Evolutionary conservation across 1,284 basidiomycete genomes (phyloP).

Genomic region (Gastroboletus turbinatus): DNA sequence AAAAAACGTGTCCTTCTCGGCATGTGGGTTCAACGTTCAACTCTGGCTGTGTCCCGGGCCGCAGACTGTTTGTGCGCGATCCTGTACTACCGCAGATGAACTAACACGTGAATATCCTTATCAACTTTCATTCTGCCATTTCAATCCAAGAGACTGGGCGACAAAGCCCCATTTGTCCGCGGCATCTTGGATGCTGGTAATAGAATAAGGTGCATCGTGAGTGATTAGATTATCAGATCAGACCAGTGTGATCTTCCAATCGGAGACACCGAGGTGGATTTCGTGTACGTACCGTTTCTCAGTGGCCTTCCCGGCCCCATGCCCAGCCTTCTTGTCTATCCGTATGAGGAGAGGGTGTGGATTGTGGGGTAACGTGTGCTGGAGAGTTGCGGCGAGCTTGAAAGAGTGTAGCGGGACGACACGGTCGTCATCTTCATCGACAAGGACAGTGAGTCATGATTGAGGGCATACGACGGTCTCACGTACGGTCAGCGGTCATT

Average conservation of each 20-base stretch:
- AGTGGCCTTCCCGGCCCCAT: slow-evolving; percentile 79
- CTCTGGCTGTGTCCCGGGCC: not conserved
- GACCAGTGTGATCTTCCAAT: not conserved
- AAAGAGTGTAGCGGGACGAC: slow-evolving; percentile 82
- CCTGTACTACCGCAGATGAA: not conserved
- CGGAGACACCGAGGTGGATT: not conserved
- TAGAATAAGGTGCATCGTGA: not conserved
- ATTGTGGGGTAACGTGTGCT: slow-evolving; percentile 62
- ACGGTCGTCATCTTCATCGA: slow-evolving; percentile 69
- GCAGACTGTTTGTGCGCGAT: not conserved
- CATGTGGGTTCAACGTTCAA: not conserved
- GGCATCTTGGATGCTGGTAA: slow-evolving; percentile 64
- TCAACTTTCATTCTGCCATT: slow-evolving; percentile 34
- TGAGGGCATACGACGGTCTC: not conserved
- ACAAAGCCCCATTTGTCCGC: slow-evolving; percentile 79
- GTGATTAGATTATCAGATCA: slow-evolving; percentile 10
- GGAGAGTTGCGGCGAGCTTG: slow-evolving; percentile 75
- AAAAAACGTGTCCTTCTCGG: slow-evolving; percentile 1
- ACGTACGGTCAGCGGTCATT: slow-evolving; percentile 76
- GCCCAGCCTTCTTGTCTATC: slow-evolving; percentile 78
- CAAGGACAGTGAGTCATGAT: slow-evolving; percentile 2
- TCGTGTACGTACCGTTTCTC: slow-evolving; percentile 54
- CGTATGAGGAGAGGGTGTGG: slow-evolving; percentile 70
- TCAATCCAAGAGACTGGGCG: slow-evolving; percentile 60
- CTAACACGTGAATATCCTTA: not conserved